phyloP scores from a whole-genome alignment of 495 filamentous ascomycete species.

The Penicillium daleae region DNA sequence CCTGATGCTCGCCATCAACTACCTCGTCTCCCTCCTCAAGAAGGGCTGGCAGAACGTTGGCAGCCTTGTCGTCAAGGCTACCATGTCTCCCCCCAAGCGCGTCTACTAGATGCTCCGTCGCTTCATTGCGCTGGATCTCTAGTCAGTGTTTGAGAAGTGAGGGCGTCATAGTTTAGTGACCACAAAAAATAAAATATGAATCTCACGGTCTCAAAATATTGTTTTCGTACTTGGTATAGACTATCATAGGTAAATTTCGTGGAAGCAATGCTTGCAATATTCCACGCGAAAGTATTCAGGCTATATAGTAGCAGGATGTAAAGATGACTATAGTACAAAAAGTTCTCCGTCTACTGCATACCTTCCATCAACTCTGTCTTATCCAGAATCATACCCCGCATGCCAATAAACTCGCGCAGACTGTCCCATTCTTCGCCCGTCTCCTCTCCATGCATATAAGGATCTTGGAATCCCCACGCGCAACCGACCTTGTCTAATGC shows the following conservation, averaged over 20 bases:
- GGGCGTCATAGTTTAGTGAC: constrained; percentile 40
- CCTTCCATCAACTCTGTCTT: constrained; percentile 85
- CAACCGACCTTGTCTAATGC: constrained; percentile 83
- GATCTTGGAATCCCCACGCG: constrained; percentile 87
- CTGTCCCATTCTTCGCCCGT: constrained; percentile 86
- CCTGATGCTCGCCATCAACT: constrained; percentile 99
- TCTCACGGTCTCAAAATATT: constrained; percentile 25
- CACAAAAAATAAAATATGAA: constrained; percentile 44
- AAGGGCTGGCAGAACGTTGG: constrained; percentile 99
- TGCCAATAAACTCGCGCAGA: constrained; percentile 76
- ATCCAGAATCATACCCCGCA: constrained; percentile 88
- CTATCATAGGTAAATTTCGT: too few species aligned
- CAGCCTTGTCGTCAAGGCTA: constrained; percentile 98
- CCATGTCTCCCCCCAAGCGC: constrained; percentile 96
- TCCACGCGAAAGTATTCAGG: not conserved
- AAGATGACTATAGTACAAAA: constrained; percentile 1
- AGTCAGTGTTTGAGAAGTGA: constrained; percentile 33
- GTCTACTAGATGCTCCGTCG: constrained; percentile 73
- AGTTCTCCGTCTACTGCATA: constrained; percentile 62
- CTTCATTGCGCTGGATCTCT: constrained; percentile 38
- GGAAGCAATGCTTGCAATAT: not conserved
- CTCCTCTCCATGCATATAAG: constrained; percentile 81
- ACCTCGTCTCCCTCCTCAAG: constrained; percentile 97
- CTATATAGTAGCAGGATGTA: not conserved
- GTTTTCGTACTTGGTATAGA: not conserved